These are phyloP conservation scores for Plasmodium relictum DNA, from an alignment of 169 alveolate genomes.

Conservation along the genomic window DNA sequence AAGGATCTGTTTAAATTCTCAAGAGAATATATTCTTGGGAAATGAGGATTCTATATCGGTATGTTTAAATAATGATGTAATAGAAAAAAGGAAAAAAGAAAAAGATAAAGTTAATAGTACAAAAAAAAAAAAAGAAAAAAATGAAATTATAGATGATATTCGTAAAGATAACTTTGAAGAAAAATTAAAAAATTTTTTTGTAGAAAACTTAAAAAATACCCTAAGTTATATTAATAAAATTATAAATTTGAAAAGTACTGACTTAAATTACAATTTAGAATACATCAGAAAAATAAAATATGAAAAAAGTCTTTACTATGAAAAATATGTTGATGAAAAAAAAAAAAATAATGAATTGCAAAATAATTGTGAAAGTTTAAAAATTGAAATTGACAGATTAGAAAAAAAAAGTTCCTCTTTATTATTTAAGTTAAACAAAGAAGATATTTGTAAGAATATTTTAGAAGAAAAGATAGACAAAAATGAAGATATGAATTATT, in stretches of 20 bases:
- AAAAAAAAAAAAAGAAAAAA: not conserved
- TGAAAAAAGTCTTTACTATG: conserved; percentile 39
- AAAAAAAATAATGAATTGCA: conserved; percentile 29
- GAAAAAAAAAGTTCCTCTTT: conserved; percentile 55
- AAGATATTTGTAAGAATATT: conserved; percentile 25
- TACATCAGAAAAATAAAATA: conserved; percentile 39
- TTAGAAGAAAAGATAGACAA: not conserved
- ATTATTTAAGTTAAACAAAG: conserved; percentile 39
- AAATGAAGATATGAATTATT: conserved; percentile 1
- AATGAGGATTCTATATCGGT: not conserved
- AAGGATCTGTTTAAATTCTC: conserved; percentile 2
- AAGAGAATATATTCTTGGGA: not conserved
- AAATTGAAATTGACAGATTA: conserved; percentile 38
- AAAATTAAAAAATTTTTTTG: not conserved
- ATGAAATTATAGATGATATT: not conserved
- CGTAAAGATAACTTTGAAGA: conserved; percentile 11
- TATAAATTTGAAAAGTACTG: conserved; percentile 4
- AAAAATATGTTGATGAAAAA: conserved; percentile 23
- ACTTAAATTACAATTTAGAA: conserved; percentile 10
- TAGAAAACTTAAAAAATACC: conserved; percentile 30
- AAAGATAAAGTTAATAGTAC: conserved; percentile 1
- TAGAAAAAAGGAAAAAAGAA: not conserved
- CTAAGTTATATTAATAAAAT: conserved; percentile 25
- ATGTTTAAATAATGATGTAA: not conserved
- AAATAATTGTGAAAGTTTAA: conserved; percentile 31